Evolutionary conservation across 1,284 basidiomycete species (phyloP), one percentile per base, ranked within the genome.

Genomic region (Vanrija pseudolonga): DNA sequence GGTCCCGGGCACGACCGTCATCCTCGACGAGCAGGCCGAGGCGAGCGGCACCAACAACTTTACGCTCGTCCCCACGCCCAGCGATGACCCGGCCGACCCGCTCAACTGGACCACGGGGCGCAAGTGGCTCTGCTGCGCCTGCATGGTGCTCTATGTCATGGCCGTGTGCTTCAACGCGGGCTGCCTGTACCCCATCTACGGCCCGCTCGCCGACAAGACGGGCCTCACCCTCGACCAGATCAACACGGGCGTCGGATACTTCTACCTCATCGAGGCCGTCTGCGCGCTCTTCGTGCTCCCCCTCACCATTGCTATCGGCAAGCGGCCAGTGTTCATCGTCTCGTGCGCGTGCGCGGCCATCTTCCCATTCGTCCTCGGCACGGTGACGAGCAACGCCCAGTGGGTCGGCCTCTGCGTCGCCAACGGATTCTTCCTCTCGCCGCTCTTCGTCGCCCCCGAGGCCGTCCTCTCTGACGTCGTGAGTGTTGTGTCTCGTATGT

Each of bases 161-260:
- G 53, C 59, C 11, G 52, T 51, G 3, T 43, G 51, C 12, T 45
- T 64, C 36, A 45, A 50, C 12, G 47, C 53, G 2, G 52, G 50
- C 17, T 51, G 46, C 28, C 46, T 64, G 3, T 64, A 62, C 46
- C 57, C 63, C 18, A 53, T 64, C 45, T 62, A 59, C 43, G 44
- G 42, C 6, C 63, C 63, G 6, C 41, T 64, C 12, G 41, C 47
- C 5, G 55, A 53, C 28, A 48, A 53, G 8, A 64, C 60, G 0
- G 62, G 62, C 7, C 55, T 68, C 14, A 52, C 60, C 15, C 57
- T 66, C 22, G 60, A 55, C 40, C 56, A 66, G 28, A 55, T 69
- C 49, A 65, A 67, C 49, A 46, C 51, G 4, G 67, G 63, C 6
- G 56, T 59, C 7, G 67, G 67, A 4, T 67, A 60, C 56, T 39